Base-by-base conservation (phyloP, 768 basidiomycete genomes). In the Dentipellis fragilis region DNA sequence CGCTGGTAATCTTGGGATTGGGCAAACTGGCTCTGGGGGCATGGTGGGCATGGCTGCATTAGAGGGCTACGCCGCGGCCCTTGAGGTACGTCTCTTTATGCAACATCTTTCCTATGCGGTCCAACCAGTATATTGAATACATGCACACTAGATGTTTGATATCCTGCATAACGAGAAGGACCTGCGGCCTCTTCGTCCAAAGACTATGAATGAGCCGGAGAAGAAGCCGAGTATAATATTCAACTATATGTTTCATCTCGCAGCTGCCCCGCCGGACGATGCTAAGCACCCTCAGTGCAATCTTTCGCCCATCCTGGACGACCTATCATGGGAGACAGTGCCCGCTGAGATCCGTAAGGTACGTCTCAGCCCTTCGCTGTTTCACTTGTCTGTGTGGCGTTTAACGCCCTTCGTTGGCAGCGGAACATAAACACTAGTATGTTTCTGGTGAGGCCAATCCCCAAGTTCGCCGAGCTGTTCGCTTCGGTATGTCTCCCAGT, bases 81-180 rank as follows among this genome's bases (percentile, higher is more conserved):
- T 62, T 16, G 61, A 62, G 56, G 61, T 60, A 47, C 48, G 34
- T 51, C 14, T 29, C 29, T 29, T 29, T 6, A 29, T 6, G 29
- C 29, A 3, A 3, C 3, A 29, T 29, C 29, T 29, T 29, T 29
- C 29, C 6, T 29, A 29, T 29, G 29, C 6, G 29, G 29, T 6
- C 29, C 29, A 6, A 3, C 6, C 29, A 46, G 17, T 21, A 51
- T 36, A 7, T 10, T 23, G 19, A n/a, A n/a, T n/a, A n/a, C n/a
- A n/a, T n/a, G n/a, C n/a, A n/a, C n/a, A n/a, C n/a, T 36, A 61
- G 60, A 61, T 61, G 60, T 61, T 61, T 17, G 60, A 61, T 29
- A 10, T 12, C 12, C 52, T 60, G 19, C 60, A 52, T 35, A 54
- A 51, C 17, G 52, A 58, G 16, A 19, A 49, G 45, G 53, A 53